phyloP scores from a whole-genome alignment of 1,284 basidiomycete genomes.

The Irpex lacteus region DNA sequence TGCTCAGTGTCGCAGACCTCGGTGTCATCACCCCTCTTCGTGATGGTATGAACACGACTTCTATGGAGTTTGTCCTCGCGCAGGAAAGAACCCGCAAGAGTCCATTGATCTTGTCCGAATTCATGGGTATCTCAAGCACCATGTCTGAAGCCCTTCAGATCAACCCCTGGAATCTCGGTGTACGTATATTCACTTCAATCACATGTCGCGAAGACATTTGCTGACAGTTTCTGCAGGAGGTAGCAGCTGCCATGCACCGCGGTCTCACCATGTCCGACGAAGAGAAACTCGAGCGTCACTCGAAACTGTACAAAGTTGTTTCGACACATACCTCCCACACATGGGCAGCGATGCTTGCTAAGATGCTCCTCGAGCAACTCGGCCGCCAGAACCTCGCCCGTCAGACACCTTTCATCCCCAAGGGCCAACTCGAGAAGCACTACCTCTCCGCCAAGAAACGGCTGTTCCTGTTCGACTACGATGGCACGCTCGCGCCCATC shows the following conservation, averaged over 20 bases:
- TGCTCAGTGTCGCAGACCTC: constrained; percentile 93
- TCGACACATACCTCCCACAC: constrained; percentile 93
- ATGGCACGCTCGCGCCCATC: constrained; percentile 96
- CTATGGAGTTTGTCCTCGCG: constrained; percentile 97
- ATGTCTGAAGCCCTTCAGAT: constrained; percentile 83
- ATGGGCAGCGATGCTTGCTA: constrained; percentile 92
- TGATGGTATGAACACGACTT: constrained; percentile 99
- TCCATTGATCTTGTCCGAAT: constrained; percentile 91
- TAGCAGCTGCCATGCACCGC: constrained; percentile 91
- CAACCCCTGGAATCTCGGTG: constrained; percentile 88
- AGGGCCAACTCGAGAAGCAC: constrained; percentile 55
- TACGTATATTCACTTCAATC: constrained; percentile 33
- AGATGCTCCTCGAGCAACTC: constrained; percentile 85
- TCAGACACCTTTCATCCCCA: constrained; percentile 84
- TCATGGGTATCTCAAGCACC: constrained; percentile 93
- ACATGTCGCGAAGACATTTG: not conserved
- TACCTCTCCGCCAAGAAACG: constrained; percentile 81
- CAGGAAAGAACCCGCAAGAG: constrained; percentile 83
- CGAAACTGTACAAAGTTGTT: constrained; percentile 78
- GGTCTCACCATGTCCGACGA: constrained; percentile 79
- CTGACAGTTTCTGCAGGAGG: constrained; percentile 53
- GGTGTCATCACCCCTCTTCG: constrained; percentile 95
- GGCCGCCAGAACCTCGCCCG: constrained; percentile 81
- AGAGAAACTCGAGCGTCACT: constrained; percentile 82
- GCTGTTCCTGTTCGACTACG: constrained; percentile 95